Conservation (phyloP, 2,329 filamentous ascomycete species). For the Purpureocillium takamizusanense region DNA sequence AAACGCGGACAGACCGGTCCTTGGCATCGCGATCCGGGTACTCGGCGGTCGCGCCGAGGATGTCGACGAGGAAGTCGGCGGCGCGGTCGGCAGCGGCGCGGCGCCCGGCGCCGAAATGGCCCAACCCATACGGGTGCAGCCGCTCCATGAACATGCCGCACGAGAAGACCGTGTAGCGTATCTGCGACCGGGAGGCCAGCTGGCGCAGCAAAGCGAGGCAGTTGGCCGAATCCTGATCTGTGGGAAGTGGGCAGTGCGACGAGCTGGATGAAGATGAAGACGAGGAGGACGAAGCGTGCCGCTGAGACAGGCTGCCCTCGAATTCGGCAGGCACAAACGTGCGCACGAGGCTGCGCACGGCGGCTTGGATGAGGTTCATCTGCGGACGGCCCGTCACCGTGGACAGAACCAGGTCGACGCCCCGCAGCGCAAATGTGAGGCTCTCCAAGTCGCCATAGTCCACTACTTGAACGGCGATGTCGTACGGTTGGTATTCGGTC, state of each 20-base stretch:
- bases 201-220: constrained; percentile 48
- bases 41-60: constrained; percentile 47
- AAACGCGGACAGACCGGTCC: constrained; percentile 45
- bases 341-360: constrained; percentile 52
- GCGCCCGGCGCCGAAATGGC: constrained; percentile 46
- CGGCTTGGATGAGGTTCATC: constrained; percentile 63
- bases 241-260: constrained; percentile 34
- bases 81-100: constrained; percentile 44
- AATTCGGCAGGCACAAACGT: constrained; percentile 71
- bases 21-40: constrained; percentile 46
- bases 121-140: constrained; percentile 60
- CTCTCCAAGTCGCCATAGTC: constrained; percentile 52
- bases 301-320: constrained; percentile 51
- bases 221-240: constrained; percentile 51
- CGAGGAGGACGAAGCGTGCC: constrained; percentile 25
- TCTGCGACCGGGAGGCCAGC: constrained; percentile 39
- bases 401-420: constrained; percentile 67
- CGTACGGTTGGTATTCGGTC: constrained; percentile 41
- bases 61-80: constrained; percentile 58
- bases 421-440: constrained; percentile 57
- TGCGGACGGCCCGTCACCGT: constrained; percentile 60
- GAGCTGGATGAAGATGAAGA: too few species aligned
- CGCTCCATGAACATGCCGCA: constrained; percentile 71
- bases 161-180: constrained; percentile 62
- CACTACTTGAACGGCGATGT: constrained; percentile 60